A percentile compares a stretch with the other conserved stretches of the same genome.
Evolutionary conservation across 23 red algal genomes (phyloP).

Genomic region (Gracilaria gracilis): DNA sequence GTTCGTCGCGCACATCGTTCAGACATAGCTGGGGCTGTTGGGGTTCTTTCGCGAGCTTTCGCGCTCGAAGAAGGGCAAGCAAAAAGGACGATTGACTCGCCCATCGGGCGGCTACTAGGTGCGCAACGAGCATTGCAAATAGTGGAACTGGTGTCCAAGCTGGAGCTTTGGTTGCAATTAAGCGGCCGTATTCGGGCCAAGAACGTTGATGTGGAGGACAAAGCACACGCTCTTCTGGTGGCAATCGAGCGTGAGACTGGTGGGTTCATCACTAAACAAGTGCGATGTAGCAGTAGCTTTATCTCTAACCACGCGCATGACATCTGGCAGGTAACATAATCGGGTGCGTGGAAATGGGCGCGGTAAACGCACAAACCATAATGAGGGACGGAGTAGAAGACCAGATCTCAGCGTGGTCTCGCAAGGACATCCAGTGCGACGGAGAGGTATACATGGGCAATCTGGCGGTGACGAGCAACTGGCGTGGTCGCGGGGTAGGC

Average conservation of each 20-base stretch:
- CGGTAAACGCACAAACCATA: conserved; percentile 22
- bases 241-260: conserved; percentile 4
- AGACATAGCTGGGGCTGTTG: neutral
- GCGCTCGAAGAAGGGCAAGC: neutral
- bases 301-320: neutral
- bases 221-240: conserved; percentile 36
- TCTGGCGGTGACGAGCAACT: conserved; percentile 35
- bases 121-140: neutral
- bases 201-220: neutral
- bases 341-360: conserved; percentile 65
- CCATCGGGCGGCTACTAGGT: conserved; percentile 8
- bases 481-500: conserved; percentile 45
- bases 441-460: conserved; percentile 64
- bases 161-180: conserved; percentile 7
- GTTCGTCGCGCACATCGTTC: neutral
- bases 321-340: conserved; percentile 17
- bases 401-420: neutral
- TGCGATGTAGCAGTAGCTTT: neutral
- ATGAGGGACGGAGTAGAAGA: neutral
- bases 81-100: neutral
- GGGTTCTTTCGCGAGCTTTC: conserved; percentile 8
- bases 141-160: neutral
- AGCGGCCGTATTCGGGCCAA: neutral
- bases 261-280: neutral
- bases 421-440: neutral